Base-by-base conservation (phyloP, 306 rosid species). In the Vachellia collinsii region DNA sequence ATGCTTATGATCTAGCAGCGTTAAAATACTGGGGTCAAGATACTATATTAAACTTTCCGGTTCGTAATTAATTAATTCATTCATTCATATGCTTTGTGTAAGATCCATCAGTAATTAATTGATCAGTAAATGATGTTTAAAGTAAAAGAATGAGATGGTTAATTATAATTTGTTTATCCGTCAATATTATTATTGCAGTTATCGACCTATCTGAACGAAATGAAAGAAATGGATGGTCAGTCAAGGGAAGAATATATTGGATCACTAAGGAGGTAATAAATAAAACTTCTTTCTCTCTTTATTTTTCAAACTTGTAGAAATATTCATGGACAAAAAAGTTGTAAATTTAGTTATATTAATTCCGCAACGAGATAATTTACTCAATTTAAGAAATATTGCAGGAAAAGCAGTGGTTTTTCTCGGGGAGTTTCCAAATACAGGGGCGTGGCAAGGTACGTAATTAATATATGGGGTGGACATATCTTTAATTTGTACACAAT, bases 341-440 rank as follows among this genome's bases (percentile, higher is more conserved):
- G 1, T 29, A 29, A 16, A 3, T 71, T n/a, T 61, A 43, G 10
- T 54, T n/a, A 8, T 17, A 54, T 5, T 42, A 17, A 66, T 7
- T 62, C 0, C 59, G 69, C 51, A 50, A 25, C 66, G 11, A 46
- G 37, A 3, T 22, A 12, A 48, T 58, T 4, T 58, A 1, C 1
- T 6, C 65, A 59, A 22, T 29, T 29, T 29, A 11, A 58, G 39
- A 56, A 7, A 6, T 19, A 10, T 61, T 83, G 58, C 89, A 95
- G 99, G 82, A 95, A 91, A 89, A 95, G 99, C 85, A 95, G 97
- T 70, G 99, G 99, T 20, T 95, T 95, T 80, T 95, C 99, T 50
- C 95, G 99, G 0, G 99, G 99, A 50, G 97, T 93, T 59, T 95
- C 99, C 5, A 95, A 95, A 71, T 95, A 95, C 68, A 90, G 99